A percentile compares a stretch with the other conserved stretches of the same genome.
phyloP scores from a whole-genome alignment of 1,139 yeast species.

The Debaryomyces singareniensis region DNA sequence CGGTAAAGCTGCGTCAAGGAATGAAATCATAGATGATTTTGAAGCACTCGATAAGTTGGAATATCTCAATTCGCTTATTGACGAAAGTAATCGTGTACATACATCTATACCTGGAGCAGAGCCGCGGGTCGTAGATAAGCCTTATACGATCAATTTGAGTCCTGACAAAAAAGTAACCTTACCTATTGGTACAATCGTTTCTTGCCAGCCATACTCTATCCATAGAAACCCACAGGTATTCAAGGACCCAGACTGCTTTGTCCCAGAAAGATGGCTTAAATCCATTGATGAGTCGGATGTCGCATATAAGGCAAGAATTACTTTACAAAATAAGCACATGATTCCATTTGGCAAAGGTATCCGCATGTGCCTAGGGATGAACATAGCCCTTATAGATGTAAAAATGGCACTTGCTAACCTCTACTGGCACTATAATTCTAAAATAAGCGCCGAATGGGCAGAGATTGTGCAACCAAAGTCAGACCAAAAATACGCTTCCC shows the following conservation, averaged over 20 bases:
- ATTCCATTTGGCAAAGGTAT: conserved; percentile 71
- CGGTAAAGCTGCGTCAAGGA: conserved; percentile 21
- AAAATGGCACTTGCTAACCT: conserved; percentile 52
- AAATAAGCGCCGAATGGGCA: conserved; percentile 40
- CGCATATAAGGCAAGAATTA: conserved; percentile 30
- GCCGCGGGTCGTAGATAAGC: conserved; percentile 45
- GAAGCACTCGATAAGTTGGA: conserved; percentile 45
- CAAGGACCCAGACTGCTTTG: conserved; percentile 43
- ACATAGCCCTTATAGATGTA: conserved; percentile 61
- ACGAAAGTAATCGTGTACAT: conserved; percentile 56
- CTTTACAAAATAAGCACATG: conserved; percentile 45
- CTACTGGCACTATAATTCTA: conserved; percentile 40
- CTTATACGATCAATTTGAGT: conserved; percentile 14
- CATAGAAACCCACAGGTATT: conserved; percentile 50
- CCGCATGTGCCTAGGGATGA: conserved; percentile 70
- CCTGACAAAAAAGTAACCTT: conserved; percentile 16
- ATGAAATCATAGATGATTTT: conserved; percentile 22
- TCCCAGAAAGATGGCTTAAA: conserved; percentile 59
- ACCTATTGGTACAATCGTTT: conserved; percentile 53
- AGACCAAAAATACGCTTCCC: background rate
- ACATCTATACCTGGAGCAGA: conserved; percentile 74
- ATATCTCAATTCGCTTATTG: conserved; percentile 49
- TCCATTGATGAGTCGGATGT: conserved; percentile 23
- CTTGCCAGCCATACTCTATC: conserved; percentile 61
- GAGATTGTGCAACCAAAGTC: background rate